A percentile compares a stretch with the other conserved stretches of the same genome.
These are phyloP conservation scores for Suhomyces sp. DNA, from an alignment of 805 yeast genomes.

Conservation along the genomic window DNA sequence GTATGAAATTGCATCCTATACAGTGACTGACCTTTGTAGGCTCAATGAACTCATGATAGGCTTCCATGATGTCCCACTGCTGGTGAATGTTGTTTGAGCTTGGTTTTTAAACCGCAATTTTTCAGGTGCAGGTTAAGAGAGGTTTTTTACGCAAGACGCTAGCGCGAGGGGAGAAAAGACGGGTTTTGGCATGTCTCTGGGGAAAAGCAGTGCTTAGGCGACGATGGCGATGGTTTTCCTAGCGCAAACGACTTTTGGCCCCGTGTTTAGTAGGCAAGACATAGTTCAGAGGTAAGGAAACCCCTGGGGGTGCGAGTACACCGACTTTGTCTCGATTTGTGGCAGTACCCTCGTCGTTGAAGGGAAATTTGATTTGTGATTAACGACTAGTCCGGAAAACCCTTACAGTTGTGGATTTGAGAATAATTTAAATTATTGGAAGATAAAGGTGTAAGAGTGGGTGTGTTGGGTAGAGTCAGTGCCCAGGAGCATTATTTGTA, in stretches of 20 bases:
- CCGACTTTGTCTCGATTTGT: not conserved
- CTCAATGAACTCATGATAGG: conserved; percentile 70
- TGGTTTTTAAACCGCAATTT: not conserved
- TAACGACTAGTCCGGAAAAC: not conserved
- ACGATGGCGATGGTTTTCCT: not conserved
- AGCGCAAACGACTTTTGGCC: not conserved
- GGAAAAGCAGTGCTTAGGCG: too few species aligned
- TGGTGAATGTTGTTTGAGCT: not conserved
- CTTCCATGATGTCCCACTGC: conserved; percentile 53
- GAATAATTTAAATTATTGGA: not conserved
- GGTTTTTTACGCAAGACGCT: conserved; percentile 3
- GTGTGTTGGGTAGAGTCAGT: not conserved
- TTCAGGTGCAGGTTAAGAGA: conserved; percentile 4
- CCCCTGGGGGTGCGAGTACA: not conserved
- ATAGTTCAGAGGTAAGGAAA: not conserved
- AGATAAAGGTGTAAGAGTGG: not conserved
- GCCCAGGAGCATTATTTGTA: conserved; percentile 2
- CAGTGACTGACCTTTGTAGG: conserved; percentile 73
- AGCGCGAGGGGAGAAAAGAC: not conserved
- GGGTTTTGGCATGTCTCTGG: not conserved
- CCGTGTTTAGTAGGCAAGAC: not conserved
- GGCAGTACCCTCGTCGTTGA: conserved; percentile 6
- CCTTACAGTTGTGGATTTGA: conserved; percentile 6
- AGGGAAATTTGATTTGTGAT: conserved; percentile 1
- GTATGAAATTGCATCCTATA: conserved; percentile 50